A percentile compares a stretch with the other conserved stretches of the same genome.
These are phyloP conservation scores for Phytophthora pseudosyringae DNA, from an alignment of 352 stramenopile species.

Conservation along the genomic window DNA sequence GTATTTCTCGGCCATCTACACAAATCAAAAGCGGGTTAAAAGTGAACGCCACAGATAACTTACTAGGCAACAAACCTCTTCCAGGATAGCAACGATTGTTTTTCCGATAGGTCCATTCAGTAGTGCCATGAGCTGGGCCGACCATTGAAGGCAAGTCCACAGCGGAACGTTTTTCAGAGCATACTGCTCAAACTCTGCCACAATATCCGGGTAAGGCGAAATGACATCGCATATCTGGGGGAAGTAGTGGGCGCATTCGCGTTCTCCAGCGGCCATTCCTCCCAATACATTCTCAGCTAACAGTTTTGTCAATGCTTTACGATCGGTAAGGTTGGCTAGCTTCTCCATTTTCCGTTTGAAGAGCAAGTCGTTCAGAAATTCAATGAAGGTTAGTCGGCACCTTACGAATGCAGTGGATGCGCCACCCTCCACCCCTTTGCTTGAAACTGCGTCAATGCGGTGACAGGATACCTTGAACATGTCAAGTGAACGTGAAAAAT, in stretches of 20 bases:
- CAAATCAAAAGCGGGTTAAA: conserved; percentile 13
- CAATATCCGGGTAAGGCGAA: conserved; percentile 53
- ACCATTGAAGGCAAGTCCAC: conserved; percentile 86
- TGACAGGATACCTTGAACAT: conserved; percentile 61
- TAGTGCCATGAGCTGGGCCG: conserved; percentile 78
- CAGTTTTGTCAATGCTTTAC: conserved; percentile 47
- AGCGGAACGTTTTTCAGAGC: conserved; percentile 60
- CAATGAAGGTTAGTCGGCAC: conserved; percentile 66
- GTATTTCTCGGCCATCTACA: conserved; percentile 77
- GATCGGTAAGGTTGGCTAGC: conserved; percentile 48
- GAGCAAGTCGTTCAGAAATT: conserved; percentile 74
- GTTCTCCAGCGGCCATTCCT: conserved; percentile 66
- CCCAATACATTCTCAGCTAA: conserved; percentile 69
- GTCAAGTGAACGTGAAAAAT: conserved; percentile 62
- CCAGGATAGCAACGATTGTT: conserved; percentile 66
- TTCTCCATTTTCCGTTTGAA: conserved; percentile 44
- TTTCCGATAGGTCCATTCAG: conserved; percentile 59
- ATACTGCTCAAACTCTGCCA: conserved; percentile 49
- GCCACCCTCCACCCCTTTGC: background rate
- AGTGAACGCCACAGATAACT: background rate
- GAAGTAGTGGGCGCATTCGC: conserved; percentile 80
- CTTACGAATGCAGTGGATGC: conserved; percentile 37
- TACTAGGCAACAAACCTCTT: conserved; percentile 56
- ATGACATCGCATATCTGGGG: conserved; percentile 75
- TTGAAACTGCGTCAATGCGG: conserved; percentile 14